A percentile compares a stretch with the other conserved stretches of the same genome.
These are phyloP conservation scores for Sclerotinia nivalis DNA, from an alignment of 2,329 filamentous ascomycete genomes.

Conservation along the genomic window DNA sequence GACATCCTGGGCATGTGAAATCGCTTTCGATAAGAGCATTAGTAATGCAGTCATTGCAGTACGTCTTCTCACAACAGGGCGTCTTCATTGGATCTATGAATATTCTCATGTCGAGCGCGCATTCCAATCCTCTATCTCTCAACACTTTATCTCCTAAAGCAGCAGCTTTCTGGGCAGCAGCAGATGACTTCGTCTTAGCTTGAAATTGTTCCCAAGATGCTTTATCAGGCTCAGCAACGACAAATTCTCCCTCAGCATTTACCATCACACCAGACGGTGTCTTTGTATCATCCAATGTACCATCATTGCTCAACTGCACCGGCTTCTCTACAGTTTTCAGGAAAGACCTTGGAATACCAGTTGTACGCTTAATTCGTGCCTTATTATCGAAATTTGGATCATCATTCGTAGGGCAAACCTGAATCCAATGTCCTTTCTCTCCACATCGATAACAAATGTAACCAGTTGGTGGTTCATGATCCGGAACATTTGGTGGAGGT, in stretches of 20 bases:
- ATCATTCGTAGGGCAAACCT: constrained; percentile 96
- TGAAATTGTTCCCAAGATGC: constrained; percentile 97
- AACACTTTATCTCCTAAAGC: constrained; percentile 81
- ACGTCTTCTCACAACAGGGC: constrained; percentile 96
- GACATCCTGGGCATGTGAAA: constrained; percentile 91
- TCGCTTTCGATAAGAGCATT: constrained; percentile 98
- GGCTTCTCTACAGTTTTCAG: constrained; percentile 95
- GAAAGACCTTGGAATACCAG: constrained; percentile 93
- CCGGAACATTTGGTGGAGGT: constrained; percentile 70
- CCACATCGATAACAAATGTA: constrained; percentile 97
- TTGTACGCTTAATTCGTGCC: constrained; percentile 91
- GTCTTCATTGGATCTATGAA: constrained; percentile 99
- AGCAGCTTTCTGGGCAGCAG: constrained; percentile 76
- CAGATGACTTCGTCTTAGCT: constrained; percentile 85
- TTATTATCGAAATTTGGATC: constrained; percentile 94
- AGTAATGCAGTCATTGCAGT: constrained; percentile 99
- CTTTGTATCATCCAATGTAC: constrained; percentile 76
- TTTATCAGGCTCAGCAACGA: constrained; percentile 93
- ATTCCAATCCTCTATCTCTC: constrained; percentile 85
- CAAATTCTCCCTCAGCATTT: constrained; percentile 95
- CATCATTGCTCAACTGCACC: constrained; percentile 69
- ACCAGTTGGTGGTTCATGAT: constrained; percentile 87
- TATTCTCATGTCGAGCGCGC: constrained; percentile 94
- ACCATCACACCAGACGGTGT: constrained; percentile 91
- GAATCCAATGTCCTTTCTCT: constrained; percentile 99